Conservation (phyloP, 345 rosid genomes). For the Brassica incana region DNA sequence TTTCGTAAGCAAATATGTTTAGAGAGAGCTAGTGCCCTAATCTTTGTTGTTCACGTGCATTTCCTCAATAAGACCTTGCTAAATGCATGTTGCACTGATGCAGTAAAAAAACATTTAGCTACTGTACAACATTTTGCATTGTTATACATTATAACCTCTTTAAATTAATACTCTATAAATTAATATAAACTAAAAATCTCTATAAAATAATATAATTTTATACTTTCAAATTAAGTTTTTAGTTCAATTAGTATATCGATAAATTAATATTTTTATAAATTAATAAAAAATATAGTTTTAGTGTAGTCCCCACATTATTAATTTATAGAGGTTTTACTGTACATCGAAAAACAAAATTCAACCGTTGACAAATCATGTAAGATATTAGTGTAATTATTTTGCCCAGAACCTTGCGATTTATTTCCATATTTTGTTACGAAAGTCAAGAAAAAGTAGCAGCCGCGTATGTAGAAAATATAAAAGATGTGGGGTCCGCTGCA, state of each 20-base stretch:
- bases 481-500: too few species aligned
- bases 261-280: too few species aligned
- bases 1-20: background rate
- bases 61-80: background rate
- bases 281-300: too few species aligned
- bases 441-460: too few species aligned
- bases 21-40: background rate
- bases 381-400: background rate
- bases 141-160: background rate
- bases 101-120: background rate
- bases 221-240: too few species aligned
- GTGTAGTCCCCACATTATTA: too few species aligned
- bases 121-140: background rate
- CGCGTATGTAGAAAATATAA: too few species aligned
- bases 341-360: background rate
- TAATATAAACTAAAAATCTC: too few species aligned
- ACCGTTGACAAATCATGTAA: background rate
- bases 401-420: slow-evolving; percentile 11
- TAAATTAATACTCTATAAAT: too few species aligned
- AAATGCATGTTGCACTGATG: slow-evolving; percentile 6
- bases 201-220: too few species aligned
- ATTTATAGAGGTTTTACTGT: too few species aligned
- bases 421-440: background rate
- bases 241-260: too few species aligned
- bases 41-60: background rate